These are phyloP conservation scores for Mycena crocata DNA, from an alignment of 768 basidiomycete genomes.

Conservation along the genomic window DNA sequence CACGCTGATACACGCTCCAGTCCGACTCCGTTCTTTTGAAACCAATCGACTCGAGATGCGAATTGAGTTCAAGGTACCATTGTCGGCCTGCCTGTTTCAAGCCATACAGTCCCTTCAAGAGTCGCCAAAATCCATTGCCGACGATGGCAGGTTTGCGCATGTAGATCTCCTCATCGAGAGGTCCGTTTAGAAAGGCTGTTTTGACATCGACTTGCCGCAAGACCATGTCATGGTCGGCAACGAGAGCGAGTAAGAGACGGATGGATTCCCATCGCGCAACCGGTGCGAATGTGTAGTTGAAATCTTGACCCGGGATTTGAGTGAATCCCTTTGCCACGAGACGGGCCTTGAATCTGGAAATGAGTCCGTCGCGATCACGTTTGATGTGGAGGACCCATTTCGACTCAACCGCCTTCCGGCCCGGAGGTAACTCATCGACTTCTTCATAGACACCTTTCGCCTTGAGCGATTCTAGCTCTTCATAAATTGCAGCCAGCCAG, in stretches of 20 bases:
- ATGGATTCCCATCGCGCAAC: too few species aligned
- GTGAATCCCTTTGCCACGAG: slow-evolving; percentile 7
- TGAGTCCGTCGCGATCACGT: slow-evolving; percentile 6
- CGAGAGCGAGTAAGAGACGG: too few species aligned
- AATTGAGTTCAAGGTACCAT: slow-evolving; percentile 11
- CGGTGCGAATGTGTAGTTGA: too few species aligned
- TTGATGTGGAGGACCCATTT: slow-evolving; percentile 13
- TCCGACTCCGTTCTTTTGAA: slow-evolving; percentile 9
- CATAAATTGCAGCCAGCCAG: slow-evolving; percentile 14
- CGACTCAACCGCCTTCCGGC: not conserved
- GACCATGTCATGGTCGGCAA: slow-evolving; percentile 5
- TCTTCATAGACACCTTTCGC: slow-evolving; percentile 8
- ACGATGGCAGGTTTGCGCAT: slow-evolving; percentile 20
- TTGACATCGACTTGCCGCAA: too few species aligned
- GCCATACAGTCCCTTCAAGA: not conserved
- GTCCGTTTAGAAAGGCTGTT: slow-evolving; percentile 26
- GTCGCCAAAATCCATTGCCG: slow-evolving; percentile 14
- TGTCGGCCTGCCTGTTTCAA: slow-evolving; percentile 14
- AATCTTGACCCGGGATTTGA: too few species aligned
- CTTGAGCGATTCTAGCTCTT: slow-evolving; percentile 13
- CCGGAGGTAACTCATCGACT: not conserved
- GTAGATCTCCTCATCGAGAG: slow-evolving; percentile 26
- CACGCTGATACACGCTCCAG: slow-evolving; percentile 16
- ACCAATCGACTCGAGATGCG: not conserved
- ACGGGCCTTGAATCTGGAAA: slow-evolving; percentile 2